phyloP scores from a whole-genome alignment of 106 monocot species.

The Apostasia ramifera region DNA sequence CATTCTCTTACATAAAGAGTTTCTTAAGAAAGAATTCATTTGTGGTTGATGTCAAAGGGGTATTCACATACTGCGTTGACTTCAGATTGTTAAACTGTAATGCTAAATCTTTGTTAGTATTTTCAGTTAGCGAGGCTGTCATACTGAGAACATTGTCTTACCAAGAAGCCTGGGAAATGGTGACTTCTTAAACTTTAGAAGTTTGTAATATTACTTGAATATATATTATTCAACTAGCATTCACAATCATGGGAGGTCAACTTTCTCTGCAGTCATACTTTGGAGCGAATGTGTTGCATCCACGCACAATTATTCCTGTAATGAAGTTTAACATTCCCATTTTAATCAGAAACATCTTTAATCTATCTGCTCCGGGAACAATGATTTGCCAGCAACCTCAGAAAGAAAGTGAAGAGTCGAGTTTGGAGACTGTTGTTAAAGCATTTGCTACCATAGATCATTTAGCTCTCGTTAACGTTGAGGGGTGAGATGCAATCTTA shows the following conservation, averaged over 20 bases:
- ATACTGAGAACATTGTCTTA: slow-evolving; percentile 85
- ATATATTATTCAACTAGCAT: not conserved
- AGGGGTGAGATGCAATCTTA: slow-evolving; percentile 49
- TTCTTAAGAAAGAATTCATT: too few relatives aligned
- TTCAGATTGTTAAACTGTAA: not conserved
- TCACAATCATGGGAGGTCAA: not conserved
- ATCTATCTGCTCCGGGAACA: slow-evolving; percentile 84
- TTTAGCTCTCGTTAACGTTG: slow-evolving; percentile 94
- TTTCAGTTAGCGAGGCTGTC: slow-evolving; percentile 96
- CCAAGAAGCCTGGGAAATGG: slow-evolving; percentile 99
- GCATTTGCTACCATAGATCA: slow-evolving; percentile 97
- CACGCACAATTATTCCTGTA: slow-evolving; percentile 95
- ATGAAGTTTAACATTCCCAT: slow-evolving; percentile 92
- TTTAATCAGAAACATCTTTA: slow-evolving; percentile 80
- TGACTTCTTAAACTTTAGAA: slow-evolving; percentile 16
- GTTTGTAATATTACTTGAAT: not conserved
- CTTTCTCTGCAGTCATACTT: slow-evolving; percentile 81
- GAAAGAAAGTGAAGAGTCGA: slow-evolving; percentile 43
- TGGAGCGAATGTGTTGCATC: slow-evolving; percentile 98
- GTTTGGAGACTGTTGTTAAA: slow-evolving; percentile 64
- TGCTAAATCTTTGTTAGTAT: slow-evolving; percentile 7
- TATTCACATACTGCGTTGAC: too few relatives aligned
- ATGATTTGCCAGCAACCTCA: slow-evolving; percentile 64
- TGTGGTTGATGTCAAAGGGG: too few relatives aligned
- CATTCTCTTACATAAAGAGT: too few relatives aligned